phyloP scores from a whole-genome alignment of 495 filamentous ascomycete genomes.

The Haplographium delicatum region DNA sequence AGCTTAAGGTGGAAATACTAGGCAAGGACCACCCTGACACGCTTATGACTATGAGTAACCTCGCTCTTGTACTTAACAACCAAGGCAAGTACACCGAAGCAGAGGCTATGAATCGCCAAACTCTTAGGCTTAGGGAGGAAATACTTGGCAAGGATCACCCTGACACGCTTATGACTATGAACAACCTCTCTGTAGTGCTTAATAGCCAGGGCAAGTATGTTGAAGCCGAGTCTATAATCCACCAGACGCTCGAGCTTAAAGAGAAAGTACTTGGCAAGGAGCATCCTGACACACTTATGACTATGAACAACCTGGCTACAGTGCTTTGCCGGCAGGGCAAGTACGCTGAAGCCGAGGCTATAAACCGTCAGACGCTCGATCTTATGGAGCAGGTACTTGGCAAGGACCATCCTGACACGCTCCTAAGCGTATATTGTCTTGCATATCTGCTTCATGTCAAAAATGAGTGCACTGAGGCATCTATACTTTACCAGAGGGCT shows the following conservation, averaged over 20 bases:
- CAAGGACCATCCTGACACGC: constrained; percentile 19
- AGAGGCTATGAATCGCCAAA: constrained; percentile 20
- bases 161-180: neutral
- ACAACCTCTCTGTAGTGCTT: neutral
- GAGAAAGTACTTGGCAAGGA: constrained; percentile 19
- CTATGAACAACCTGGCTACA: constrained; percentile 26
- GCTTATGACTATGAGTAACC: constrained; percentile 25
- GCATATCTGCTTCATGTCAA: constrained; percentile 1
- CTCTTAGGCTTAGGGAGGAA: constrained; percentile 12
- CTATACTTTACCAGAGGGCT: constrained; percentile 11
- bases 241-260: constrained; percentile 15
- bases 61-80: constrained; percentile 23
- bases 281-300: constrained; percentile 27
- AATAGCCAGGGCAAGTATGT: neutral
- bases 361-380: constrained; percentile 19
- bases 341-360: constrained; percentile 22
- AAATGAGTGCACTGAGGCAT: neutral
- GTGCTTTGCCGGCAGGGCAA: constrained; percentile 26
- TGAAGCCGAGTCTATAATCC: constrained; percentile 11
- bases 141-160: too few relatives aligned
- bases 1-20: constrained; percentile 22
- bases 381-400: constrained; percentile 17
- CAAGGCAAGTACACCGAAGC: constrained; percentile 28
- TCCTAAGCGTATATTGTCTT: constrained; percentile 8
- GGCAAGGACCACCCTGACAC: constrained; percentile 28